Conservation (phyloP, 495 filamentous ascomycete genomes). For the Lophiostoma macrostomum region DNA sequence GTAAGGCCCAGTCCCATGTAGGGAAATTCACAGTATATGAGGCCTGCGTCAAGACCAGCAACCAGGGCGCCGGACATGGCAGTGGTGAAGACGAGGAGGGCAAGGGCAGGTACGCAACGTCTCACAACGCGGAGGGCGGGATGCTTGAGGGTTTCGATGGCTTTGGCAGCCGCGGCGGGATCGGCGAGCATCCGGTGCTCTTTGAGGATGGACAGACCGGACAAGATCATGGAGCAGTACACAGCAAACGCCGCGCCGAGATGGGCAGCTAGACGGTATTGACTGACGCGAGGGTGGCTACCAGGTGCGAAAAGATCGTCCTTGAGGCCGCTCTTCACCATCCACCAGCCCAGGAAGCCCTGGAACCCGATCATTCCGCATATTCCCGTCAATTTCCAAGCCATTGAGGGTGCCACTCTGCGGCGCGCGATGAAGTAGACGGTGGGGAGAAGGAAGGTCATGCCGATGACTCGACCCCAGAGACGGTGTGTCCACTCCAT, state of each 20-base stretch:
- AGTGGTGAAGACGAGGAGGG: constrained; percentile 76
- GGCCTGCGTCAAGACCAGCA: constrained; percentile 88
- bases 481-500: constrained; percentile 99
- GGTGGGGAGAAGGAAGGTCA: constrained; percentile 84
- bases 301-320: constrained; percentile 93
- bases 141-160: constrained; percentile 57
- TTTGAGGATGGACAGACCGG: constrained; percentile 79
- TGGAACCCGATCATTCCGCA: constrained; percentile 89
- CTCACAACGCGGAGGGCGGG: constrained; percentile 71
- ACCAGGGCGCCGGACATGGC: constrained; percentile 92
- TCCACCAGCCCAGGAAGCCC: constrained; percentile 97
- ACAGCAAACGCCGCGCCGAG: constrained; percentile 84
- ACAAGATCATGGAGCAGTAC: constrained; percentile 91
- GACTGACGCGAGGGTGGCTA: constrained; percentile 83
- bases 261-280: constrained; percentile 89
- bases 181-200: constrained; percentile 61
- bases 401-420: constrained; percentile 75
- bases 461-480: constrained; percentile 89
- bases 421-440: constrained; percentile 82
- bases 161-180: constrained; percentile 52
- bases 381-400: constrained; percentile 73
- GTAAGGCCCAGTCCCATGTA: constrained; percentile 82
- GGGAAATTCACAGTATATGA: constrained; percentile 98
- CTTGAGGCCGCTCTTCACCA: constrained; percentile 93
- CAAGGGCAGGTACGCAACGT: constrained; percentile 66